Evolutionary conservation across 2,329 filamentous ascomycete species (phyloP).

Genomic region (Ceratocystis variospora): DNA sequence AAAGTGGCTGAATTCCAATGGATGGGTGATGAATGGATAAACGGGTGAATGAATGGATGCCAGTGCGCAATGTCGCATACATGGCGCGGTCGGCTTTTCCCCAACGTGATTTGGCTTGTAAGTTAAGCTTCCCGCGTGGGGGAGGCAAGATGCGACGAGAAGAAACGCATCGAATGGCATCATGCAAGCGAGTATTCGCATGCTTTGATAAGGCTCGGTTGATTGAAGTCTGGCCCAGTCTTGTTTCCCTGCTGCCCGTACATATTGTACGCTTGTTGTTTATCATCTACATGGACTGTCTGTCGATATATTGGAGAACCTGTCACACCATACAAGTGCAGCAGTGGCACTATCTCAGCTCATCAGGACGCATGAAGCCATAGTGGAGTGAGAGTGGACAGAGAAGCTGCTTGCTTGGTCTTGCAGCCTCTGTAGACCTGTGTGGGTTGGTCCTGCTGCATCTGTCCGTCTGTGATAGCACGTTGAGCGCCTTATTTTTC

Average conservation of each 20-base stretch:
- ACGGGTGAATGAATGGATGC: background rate
- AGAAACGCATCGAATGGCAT: no score
- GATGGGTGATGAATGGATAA: background rate
- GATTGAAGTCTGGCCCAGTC: background rate
- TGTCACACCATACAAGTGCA: background rate
- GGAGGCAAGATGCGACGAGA: background rate
- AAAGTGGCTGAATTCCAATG: no score
- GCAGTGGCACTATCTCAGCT: conserved; percentile 3
- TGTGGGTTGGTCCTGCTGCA: background rate
- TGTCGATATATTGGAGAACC: background rate
- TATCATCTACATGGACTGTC: background rate
- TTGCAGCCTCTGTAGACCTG: background rate
- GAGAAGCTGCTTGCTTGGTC: background rate
- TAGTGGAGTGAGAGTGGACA: background rate
- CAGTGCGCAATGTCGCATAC: background rate
- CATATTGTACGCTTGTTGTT: background rate
- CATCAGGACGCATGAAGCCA: background rate
- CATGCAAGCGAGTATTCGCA: no score
- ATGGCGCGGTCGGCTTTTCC: background rate
- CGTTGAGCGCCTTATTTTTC: background rate
- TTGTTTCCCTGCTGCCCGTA: background rate
- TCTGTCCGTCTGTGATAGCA: background rate
- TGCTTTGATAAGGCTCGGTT: no score
- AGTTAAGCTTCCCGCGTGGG: background rate
- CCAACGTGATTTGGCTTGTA: background rate